These are phyloP conservation scores for Tricharina praecox DNA, from an alignment of 495 filamentous ascomycete genomes.

Conservation along the genomic window DNA sequence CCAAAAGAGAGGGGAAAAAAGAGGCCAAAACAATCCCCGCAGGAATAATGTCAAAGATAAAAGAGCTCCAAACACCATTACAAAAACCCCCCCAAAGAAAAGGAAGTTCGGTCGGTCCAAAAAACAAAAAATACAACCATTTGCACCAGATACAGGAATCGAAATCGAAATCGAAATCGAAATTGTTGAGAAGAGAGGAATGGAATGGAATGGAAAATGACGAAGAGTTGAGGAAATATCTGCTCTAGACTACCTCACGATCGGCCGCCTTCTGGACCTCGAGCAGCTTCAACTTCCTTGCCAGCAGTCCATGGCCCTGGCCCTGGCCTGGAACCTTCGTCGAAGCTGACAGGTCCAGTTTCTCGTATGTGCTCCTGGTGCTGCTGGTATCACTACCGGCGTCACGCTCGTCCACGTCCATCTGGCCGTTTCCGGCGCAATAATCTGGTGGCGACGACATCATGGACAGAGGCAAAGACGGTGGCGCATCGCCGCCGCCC, in stretches of 20 bases:
- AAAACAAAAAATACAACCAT: neutral
- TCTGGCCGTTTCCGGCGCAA: constrained; percentile 6
- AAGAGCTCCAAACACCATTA: constrained; percentile 3
- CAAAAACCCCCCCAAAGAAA: neutral
- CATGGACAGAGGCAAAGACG: constrained; percentile 1
- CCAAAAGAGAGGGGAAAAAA: too few relatives aligned
- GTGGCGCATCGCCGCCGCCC: constrained; percentile 5
- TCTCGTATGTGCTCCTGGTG: constrained; percentile 22
- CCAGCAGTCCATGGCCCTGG: constrained; percentile 19
- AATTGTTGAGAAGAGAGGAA: too few relatives aligned
- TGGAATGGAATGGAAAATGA: too few relatives aligned
- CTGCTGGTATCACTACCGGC: too few relatives aligned
- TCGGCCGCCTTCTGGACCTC: constrained; percentile 16
- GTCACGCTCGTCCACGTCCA: constrained; percentile 7
- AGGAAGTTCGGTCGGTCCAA: neutral
- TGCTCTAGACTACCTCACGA: too few relatives aligned
- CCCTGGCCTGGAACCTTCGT: constrained; percentile 11
- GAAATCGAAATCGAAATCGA: too few relatives aligned
- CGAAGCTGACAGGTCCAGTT: constrained; percentile 18
- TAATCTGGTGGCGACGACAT: neutral
- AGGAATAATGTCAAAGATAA: too few relatives aligned
- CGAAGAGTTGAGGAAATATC: too few relatives aligned
- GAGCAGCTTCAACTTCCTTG: constrained; percentile 18
- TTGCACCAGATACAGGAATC: too few relatives aligned
- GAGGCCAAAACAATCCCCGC: too few relatives aligned